A percentile compares a stretch with the other conserved stretches of the same genome.
Evolutionary conservation across 78 protist species (phyloP).

Genomic region (Emiliania huxleyi): DNA sequence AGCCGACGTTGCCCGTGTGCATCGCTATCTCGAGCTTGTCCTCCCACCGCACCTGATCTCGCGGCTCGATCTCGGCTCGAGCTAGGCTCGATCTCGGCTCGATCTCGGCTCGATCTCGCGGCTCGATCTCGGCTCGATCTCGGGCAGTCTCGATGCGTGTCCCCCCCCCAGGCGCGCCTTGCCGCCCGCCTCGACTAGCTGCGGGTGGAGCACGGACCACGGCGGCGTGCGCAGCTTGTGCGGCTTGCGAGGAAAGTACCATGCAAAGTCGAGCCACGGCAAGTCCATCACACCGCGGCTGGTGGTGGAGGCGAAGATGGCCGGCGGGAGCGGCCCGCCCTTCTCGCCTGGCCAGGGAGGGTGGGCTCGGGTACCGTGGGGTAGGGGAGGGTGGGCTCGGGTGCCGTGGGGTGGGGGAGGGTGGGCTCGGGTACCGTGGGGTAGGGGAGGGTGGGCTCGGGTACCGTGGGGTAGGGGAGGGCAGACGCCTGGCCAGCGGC

Average conservation of each 20-base stretch:
- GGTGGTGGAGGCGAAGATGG: neutral
- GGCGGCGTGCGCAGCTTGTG: slow-evolving; percentile 15
- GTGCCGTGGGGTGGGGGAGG: too few relatives aligned
- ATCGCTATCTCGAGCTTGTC: neutral
- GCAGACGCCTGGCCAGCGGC: neutral
- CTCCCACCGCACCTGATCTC: neutral
- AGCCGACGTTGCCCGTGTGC: slow-evolving; percentile 6
- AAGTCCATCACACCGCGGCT: neutral
- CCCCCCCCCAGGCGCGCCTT: too few relatives aligned
- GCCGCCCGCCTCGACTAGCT: neutral
- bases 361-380: too few relatives aligned
- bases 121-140: too few relatives aligned
- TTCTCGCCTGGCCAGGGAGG: too few relatives aligned
- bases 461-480: neutral
- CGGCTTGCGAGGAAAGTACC: neutral
- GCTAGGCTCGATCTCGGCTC: too few relatives aligned
- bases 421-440: too few relatives aligned
- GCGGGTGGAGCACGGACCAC: neutral
- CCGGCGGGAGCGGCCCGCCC: neutral
- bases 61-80: too few relatives aligned
- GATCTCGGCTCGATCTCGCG: too few relatives aligned
- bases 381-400: too few relatives aligned
- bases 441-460: too few relatives aligned
- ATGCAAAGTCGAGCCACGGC: neutral
- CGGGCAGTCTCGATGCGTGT: too few relatives aligned